Evolutionary conservation across 352 stramenopile genomes (phyloP).

Genomic region (Phytophthora syringae): DNA sequence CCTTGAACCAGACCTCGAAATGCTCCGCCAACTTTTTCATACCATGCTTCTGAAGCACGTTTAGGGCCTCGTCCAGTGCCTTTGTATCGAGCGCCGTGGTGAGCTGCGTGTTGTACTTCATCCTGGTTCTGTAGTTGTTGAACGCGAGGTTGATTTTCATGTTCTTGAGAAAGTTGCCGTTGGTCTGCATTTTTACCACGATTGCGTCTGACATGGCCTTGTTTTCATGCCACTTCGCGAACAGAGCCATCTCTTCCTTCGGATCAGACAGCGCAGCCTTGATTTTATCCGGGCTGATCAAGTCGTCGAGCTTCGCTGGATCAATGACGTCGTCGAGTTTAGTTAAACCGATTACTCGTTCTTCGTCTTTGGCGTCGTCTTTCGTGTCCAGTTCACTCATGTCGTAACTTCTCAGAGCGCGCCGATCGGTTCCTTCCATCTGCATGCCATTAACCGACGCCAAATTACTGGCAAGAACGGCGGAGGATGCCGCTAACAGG

Average conservation of each 20-base stretch:
- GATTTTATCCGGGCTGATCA: constrained; percentile 8
- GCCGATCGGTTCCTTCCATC: background rate
- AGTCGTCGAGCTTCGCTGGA: background rate
- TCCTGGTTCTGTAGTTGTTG: constrained; percentile 5
- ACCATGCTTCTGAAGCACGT: background rate
- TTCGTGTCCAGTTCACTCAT: background rate
- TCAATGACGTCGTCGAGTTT: background rate
- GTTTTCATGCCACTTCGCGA: constrained; percentile 2
- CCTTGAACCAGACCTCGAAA: background rate
- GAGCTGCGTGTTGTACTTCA: constrained; percentile 2
- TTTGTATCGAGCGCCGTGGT: constrained; percentile 1
- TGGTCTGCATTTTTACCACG: background rate
- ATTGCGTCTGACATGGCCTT: background rate
- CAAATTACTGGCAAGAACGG: background rate
- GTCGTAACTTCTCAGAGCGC: constrained; percentile 1
- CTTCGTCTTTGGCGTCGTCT: constrained; percentile 1
- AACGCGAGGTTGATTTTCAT: background rate
- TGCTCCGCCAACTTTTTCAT: background rate
- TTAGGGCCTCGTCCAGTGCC: background rate
- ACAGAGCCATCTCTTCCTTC: background rate
- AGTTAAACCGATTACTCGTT: background rate
- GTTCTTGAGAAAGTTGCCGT: constrained; percentile 4
- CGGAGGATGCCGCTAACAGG: background rate
- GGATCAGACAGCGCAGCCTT: background rate
- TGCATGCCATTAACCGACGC: background rate